These are phyloP conservation scores for Fusarium cicatricum DNA, from an alignment of 2,329 filamentous ascomycete genomes.

Conservation along the genomic window DNA sequence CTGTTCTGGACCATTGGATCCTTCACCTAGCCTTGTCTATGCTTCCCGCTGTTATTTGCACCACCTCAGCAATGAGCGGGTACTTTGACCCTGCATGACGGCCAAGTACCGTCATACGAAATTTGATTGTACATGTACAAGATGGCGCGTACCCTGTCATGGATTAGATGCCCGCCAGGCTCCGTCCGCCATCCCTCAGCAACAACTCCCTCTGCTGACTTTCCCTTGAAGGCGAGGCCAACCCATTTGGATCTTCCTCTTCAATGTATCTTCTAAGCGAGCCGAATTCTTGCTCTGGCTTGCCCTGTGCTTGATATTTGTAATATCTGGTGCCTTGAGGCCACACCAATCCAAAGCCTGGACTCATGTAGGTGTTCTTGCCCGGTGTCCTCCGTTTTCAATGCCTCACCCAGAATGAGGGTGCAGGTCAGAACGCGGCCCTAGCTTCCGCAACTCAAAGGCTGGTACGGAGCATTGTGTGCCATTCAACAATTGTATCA, in stretches of 20 bases:
- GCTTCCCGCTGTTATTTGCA: slow-evolving; percentile 29
- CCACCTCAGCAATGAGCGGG: slow-evolving; percentile 25
- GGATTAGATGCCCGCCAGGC: slow-evolving; percentile 13
- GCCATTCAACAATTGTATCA: slow-evolving; percentile 28
- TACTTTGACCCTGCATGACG: slow-evolving; percentile 48
- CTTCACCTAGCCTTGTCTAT: slow-evolving; percentile 17
- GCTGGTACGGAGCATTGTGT: slow-evolving; percentile 15
- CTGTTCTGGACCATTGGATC: slow-evolving; percentile 39
- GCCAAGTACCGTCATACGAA: slow-evolving; percentile 48
- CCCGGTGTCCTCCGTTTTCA: neutral
- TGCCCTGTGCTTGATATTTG: slow-evolving; percentile 9
- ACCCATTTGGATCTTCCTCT: neutral
- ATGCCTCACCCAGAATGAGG: no score
- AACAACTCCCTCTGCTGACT: slow-evolving; percentile 11
- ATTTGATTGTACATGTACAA: slow-evolving; percentile 47
- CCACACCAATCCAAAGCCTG: slow-evolving; percentile 13
- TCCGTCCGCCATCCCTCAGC: slow-evolving; percentile 13
- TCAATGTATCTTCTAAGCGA: neutral
- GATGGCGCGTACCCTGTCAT: slow-evolving; percentile 38
- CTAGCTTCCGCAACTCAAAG: slow-evolving; percentile 29
- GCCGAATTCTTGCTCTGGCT: slow-evolving; percentile 4
- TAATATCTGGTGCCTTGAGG: no score
- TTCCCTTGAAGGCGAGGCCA: slow-evolving; percentile 8
- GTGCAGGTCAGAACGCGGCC: slow-evolving; percentile 15
- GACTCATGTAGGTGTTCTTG: slow-evolving; percentile 7